Base-by-base conservation (phyloP, 2,329 filamentous ascomycete species). In the Penicillium sp. region DNA sequence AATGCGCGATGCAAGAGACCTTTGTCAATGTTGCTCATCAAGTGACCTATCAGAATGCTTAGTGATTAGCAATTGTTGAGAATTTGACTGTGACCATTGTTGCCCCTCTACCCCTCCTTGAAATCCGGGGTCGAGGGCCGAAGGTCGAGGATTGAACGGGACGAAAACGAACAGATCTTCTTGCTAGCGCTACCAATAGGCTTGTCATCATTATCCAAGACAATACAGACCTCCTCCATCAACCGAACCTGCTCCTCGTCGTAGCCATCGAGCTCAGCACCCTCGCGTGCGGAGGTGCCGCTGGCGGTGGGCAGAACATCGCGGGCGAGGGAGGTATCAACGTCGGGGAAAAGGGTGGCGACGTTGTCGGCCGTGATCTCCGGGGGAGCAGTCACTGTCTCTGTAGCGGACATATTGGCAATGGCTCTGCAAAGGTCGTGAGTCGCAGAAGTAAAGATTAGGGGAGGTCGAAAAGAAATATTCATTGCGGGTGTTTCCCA, bases 141-240 rank as follows among this genome's bases (percentile, higher is more conserved):
- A n/a, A 24, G 13, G 19, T 16, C 7, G n/a, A 23, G 23, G 19
- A 8, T 47, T 44, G 29, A 46, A 19, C 18, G 42, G 18, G 18
- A 31, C 16, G 26, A 48, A 50, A 24, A 83, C 88, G 65, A 79
- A 96, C 94, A 99, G 52, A 91, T 85, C 81, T 99, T 99, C 85
- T 99, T 97, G 86, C 90, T 96, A 48, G 91, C 93, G 64, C 91
- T 96, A 60, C 94, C 94, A 74, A 99, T 96, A 26, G 93, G 92
- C 67, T 86, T 81, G 74, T 97, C 94, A 68, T 97, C 85, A 67
- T 96, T 87, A 75, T 97, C 93, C 43, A 95, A 80, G 16, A 99
- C 94, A 72, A 99, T 97, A 83, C 94, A 99, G 46, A 97, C 89
- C 80, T 97, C 94, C 69, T 99, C 93, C 94, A 99, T 99, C 68